Conservation (phyloP, 2,329 filamentous ascomycete species). For the Pyrenophora seminiperda region DNA sequence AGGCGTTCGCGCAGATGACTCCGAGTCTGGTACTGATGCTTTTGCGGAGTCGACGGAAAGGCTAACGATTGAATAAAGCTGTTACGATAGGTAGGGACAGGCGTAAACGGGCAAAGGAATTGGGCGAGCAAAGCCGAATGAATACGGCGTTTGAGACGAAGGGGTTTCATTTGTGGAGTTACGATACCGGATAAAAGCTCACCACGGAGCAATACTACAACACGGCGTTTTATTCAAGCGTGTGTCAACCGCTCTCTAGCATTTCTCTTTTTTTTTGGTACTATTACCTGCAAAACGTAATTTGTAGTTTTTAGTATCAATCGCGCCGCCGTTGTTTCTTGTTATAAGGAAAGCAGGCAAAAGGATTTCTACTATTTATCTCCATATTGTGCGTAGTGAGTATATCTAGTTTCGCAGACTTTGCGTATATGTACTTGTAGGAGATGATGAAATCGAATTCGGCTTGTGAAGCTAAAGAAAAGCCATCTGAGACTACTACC, state of each 20-base stretch:
- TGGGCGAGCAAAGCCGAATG: background rate
- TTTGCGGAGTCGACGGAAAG: slow-evolving; percentile 19
- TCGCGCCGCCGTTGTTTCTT: no score
- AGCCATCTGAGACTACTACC: no score
- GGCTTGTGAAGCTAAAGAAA: no score
- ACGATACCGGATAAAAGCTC: slow-evolving; percentile 5
- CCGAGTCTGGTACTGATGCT: slow-evolving; percentile 9
- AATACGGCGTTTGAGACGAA: slow-evolving; percentile 7
- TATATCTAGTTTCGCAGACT: no score
- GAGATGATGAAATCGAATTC: background rate
- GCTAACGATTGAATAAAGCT: slow-evolving; percentile 12
- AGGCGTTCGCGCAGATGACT: slow-evolving; percentile 5
- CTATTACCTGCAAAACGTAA: slow-evolving; percentile 8
- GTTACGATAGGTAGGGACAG: background rate
- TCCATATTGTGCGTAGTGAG: background rate
- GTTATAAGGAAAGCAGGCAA: no score
- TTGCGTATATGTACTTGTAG: background rate
- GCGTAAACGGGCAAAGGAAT: slow-evolving; percentile 1
- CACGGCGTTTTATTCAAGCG: slow-evolving; percentile 2
- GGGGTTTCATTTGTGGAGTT: slow-evolving; percentile 3
- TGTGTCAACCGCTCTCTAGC: background rate
- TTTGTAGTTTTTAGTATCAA: slow-evolving; percentile 14
- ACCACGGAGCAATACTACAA: background rate
- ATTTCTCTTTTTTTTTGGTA: slow-evolving; percentile 6
- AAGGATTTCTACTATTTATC: background rate